Conservation (phyloP, 345 rosid genomes). For the Gossypium australe region DNA sequence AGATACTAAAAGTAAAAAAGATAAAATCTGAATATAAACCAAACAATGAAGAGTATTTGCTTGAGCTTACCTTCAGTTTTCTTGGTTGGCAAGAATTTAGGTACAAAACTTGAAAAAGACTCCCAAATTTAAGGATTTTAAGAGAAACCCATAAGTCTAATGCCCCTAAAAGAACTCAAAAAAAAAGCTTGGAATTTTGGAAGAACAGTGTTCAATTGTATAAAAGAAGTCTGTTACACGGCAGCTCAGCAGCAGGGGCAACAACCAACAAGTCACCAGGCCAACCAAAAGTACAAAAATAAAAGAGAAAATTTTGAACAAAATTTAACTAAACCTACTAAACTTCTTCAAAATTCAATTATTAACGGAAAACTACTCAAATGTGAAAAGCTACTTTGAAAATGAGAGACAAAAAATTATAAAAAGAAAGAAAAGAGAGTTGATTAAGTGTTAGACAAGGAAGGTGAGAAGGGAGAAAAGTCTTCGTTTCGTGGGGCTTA, state of each 20-base stretch:
- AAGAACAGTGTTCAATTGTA: constrained; percentile 2
- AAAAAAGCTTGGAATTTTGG: neutral
- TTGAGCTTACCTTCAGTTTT: constrained; percentile 14
- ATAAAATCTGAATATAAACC: neutral
- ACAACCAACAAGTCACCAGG: constrained; percentile 5
- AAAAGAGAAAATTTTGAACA: neutral
- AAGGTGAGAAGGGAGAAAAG: too few species aligned
- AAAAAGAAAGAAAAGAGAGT: too few species aligned
- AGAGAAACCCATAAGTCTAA: neutral
- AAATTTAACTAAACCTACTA: too few species aligned
- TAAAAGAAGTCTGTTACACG: constrained; percentile 11
- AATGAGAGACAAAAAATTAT: too few species aligned
- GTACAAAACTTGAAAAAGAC: neutral
- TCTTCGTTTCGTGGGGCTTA: too few species aligned
- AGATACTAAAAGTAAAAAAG: neutral
- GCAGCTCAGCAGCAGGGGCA: constrained; percentile 8
- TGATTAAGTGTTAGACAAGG: too few species aligned
- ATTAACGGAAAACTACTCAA: too few species aligned
- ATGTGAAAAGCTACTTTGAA: too few species aligned
- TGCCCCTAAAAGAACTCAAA: neutral
- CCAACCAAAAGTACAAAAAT: neutral
- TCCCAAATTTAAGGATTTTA: constrained; percentile 1
- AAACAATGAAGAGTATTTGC: neutral
- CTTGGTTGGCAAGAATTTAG: neutral
- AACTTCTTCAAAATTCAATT: too few species aligned